Evolutionary conservation across 1,284 basidiomycete species (phyloP).

Genomic region (Ceratobasidium sp.): DNA sequence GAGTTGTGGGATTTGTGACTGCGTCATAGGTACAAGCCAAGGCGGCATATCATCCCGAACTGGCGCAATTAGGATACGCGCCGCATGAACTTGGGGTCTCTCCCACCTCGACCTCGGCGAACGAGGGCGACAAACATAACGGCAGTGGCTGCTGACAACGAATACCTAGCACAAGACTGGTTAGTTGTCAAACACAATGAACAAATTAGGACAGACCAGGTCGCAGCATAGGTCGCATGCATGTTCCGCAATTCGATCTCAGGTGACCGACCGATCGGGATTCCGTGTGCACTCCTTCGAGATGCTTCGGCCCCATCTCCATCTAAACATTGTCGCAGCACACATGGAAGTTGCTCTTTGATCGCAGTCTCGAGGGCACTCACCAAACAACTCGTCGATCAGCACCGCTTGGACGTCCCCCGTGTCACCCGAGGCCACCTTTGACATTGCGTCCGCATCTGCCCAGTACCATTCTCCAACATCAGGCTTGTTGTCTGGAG

Average conservation of each 20-base stretch:
- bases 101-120: conserved; percentile 52
- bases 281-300: conserved; percentile 75
- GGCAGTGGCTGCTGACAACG: conserved; percentile 61
- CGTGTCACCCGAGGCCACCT: conserved; percentile 79
- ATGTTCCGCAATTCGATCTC: conserved; percentile 93
- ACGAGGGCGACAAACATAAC: conserved; percentile 61
- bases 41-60: not conserved
- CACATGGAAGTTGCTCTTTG: conserved; percentile 25
- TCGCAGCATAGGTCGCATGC: conserved; percentile 95
- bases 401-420: conserved; percentile 86
- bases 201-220: conserved; percentile 75
- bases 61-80: conserved; percentile 23
- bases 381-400: conserved; percentile 88
- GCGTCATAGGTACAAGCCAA: conserved; percentile 32
- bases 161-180: conserved; percentile 57
- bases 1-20: conserved; percentile 32
- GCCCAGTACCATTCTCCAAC: conserved; percentile 94
- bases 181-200: not conserved
- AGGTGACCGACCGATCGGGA: conserved; percentile 88
- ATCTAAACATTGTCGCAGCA: conserved; percentile 66
- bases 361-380: conserved; percentile 52
- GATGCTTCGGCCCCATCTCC: conserved; percentile 82
- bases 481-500: conserved; percentile 88
- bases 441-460: conserved; percentile 86
- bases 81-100: conserved; percentile 44